These are phyloP conservation scores for Gossypium gossypioides DNA, from an alignment of 441 rosid genomes.

Conservation along the genomic window DNA sequence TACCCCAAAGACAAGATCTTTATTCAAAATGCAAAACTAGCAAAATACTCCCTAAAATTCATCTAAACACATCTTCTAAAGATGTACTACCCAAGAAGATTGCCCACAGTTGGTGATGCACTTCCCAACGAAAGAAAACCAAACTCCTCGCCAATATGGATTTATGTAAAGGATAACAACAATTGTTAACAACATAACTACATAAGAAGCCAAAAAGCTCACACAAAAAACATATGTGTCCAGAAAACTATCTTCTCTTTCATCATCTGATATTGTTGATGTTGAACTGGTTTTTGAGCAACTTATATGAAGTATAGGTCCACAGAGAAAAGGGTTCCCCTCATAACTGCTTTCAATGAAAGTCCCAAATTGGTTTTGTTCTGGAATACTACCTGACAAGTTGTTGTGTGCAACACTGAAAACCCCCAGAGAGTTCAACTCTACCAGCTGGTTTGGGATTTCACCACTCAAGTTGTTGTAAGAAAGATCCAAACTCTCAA, in stretches of 20 bases:
- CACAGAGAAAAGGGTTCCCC: constrained; percentile 17
- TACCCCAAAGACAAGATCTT: no score
- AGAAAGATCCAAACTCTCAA: constrained; percentile 3
- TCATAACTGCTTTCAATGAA: constrained; percentile 14
- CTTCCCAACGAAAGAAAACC: background rate
- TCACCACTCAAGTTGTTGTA: background rate
- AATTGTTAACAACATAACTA: background rate
- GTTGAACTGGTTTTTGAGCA: background rate
- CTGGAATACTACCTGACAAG: constrained; percentile 4
- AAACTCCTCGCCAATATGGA: background rate
- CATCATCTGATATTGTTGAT: background rate
- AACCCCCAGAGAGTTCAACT: background rate
- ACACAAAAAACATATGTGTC: background rate
- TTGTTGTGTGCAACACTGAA: background rate
- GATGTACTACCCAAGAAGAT: background rate
- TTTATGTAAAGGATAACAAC: background rate
- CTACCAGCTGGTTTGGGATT: background rate
- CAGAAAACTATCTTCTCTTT: background rate
- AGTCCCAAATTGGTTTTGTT: constrained; percentile 17
- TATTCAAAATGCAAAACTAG: background rate
- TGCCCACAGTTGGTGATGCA: background rate
- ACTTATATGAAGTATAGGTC: constrained; percentile 12
- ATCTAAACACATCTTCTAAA: background rate
- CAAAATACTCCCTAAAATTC: background rate
- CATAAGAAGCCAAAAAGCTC: background rate